Base-by-base conservation (phyloP, 1,284 basidiomycete genomes). In the Rhodotorula sp. region DNA sequence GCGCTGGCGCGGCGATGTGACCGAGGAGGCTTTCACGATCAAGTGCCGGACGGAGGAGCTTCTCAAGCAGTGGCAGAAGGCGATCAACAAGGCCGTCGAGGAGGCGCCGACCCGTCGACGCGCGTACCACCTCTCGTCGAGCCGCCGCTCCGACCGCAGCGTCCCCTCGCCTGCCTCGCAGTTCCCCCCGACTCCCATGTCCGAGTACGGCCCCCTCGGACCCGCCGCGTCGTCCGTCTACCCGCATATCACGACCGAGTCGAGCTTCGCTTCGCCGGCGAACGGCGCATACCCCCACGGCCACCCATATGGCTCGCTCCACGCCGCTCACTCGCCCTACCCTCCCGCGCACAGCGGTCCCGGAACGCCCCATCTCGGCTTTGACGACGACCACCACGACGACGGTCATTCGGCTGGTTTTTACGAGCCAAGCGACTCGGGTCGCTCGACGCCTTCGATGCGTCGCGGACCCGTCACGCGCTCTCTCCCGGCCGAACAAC, bases 41-140 rank as follows among this genome's bases (percentile, higher is more conserved):
- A 89, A 91, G 64, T 97, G 95, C 80, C 87, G 91, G 64, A 89
- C 89, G 31, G 93, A 98, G 79, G 95, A 98, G 77, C 91, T 94
- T 78, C 86, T 97, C 78, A 87, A 87, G 66, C 89, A 91, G 77
- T 99, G 96, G 95, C 90, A 95, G 77, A 84, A 86, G 26, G 88
- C 89, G 71, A 89, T 99, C 75, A 92, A 89, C 79, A 89, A 90
- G 67, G 85, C 97, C 37, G 93, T 97, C 77, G 87, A 86, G 75
- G 86, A 82, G 72, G 83, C 87, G 78, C 85, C 86, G 10, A 80
- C 84, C 84, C 88, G 80, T 83, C 87, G 56, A 2, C 69, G 75
- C 11, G 62, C 65, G 47, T 67, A 70, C 59, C 73, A 76, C 55
- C 63, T 75, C 31, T 73, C 71, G n/a, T 61, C 65, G 28, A 62